phyloP scores from a whole-genome alignment of 495 filamentous ascomycete genomes.

The Xylaria palmicola region DNA sequence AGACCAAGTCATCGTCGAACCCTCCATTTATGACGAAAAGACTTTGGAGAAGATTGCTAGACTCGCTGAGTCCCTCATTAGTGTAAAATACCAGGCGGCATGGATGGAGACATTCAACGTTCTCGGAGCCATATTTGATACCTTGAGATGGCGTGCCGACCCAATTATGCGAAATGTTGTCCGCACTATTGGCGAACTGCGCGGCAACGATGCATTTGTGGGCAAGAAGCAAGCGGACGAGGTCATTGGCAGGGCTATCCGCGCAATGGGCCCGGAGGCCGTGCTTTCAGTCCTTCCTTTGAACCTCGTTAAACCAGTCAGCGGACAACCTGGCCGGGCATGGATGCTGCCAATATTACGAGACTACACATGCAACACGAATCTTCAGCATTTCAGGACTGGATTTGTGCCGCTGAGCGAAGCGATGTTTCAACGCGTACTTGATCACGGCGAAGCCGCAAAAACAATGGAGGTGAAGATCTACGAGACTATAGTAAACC shows the following conservation, averaged over 20 bases:
- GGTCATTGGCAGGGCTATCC: constrained; percentile 81
- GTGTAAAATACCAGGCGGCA: constrained; percentile 85
- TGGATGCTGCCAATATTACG: constrained; percentile 92
- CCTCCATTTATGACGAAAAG: constrained; percentile 86
- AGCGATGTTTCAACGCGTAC: constrained; percentile 80
- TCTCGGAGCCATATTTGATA: constrained; percentile 80
- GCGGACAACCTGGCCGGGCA: constrained; percentile 77
- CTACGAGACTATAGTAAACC: constrained; percentile 91
- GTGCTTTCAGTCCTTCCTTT: constrained; percentile 80
- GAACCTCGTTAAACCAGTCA: constrained; percentile 73
- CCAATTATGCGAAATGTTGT: constrained; percentile 73
- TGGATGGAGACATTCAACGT: constrained; percentile 96
- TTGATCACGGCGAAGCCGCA: constrained; percentile 72
- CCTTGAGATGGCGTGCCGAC: constrained; percentile 77
- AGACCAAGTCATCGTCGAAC: constrained; percentile 72
- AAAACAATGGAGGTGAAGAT: constrained; percentile 96
- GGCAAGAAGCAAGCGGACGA: constrained; percentile 93
- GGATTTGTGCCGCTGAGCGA: constrained; percentile 89
- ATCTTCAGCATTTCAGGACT: constrained; percentile 76
- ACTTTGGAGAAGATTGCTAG: constrained; percentile 71
- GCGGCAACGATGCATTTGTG: constrained; percentile 82
- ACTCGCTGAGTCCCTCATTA: constrained; percentile 67
- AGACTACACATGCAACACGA: constrained; percentile 80
- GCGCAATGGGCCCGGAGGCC: constrained; percentile 81
- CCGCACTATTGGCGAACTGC: constrained; percentile 78